Base-by-base conservation (phyloP, 352 stramenopile genomes). In the Phytophthora capsici region DNA sequence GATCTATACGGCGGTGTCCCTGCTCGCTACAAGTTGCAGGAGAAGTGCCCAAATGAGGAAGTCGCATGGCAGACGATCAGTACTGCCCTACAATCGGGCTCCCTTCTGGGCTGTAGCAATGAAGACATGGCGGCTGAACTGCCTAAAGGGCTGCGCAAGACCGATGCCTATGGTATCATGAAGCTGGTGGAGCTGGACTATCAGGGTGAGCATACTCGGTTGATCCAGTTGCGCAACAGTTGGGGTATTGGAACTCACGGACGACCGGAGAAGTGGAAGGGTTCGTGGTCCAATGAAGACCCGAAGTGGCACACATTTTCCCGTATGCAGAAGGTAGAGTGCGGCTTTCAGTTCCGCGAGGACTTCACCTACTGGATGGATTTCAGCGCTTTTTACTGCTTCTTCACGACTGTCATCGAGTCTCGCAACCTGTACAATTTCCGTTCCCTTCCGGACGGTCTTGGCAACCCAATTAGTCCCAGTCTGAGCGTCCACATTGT, bases 381-480 rank as follows among this genome's bases (percentile, higher is more conserved):
- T 19, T 91, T 95, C 23, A 73, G 72, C 28, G 84, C 86, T 14
- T 92, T 91, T 49, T 90, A 82, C 60, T 85, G 71, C 54, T 95
- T 91, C 59, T 95, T 93, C 57, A 89, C 74, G 51, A 87, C 71
- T 23, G 36, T 93, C 25, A 81, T 93, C 34, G 84, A 93, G 57
- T 93, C 86, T 26, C 78, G 78, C 17, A 95, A 95, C 72, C 36
- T 95, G 52, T 95, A 93, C 71, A 93, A 93, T 66, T 95, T 93
- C 62, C 69, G 61, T 13, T 90, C 86, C 3, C 55, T 88, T 26
- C 71, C 78, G 1, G 80, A 92, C 40, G 83, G 80, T 2, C 63
- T 89, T 43, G 75, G 75, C n/a, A 91, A 89, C 56, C 77, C 77
- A 0, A 68, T 82, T 30, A 57, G 32, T 19, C 82, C 84, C n/a